Evolutionary conservation across 768 basidiomycete genomes (phyloP).

Genomic region (Rhizopogon salebrosus): DNA sequence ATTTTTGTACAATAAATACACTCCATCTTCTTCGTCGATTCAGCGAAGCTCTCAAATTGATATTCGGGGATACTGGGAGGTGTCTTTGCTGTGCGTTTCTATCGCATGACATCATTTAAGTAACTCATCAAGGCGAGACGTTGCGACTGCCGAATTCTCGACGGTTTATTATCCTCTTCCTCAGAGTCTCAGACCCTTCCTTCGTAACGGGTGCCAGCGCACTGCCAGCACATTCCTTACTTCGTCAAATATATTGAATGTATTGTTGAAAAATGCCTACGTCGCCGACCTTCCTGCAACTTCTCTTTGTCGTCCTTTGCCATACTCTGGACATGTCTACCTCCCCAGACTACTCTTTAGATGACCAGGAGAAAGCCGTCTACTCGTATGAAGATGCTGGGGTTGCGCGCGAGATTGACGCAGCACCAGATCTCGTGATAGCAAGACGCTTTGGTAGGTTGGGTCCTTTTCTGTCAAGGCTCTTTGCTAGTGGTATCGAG

Average conservation of each 20-base stretch:
- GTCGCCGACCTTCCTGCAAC: neutral
- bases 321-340: neutral
- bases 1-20: neutral
- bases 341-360: neutral
- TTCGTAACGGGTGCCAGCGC: neutral
- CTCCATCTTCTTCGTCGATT: neutral
- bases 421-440: constrained; percentile 23
- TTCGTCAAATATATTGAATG: neutral
- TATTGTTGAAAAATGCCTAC: neutral
- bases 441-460: constrained; percentile 24
- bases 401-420: constrained; percentile 12
- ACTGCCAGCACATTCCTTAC: neutral
- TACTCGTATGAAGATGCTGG: neutral
- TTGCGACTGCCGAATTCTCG: neutral
- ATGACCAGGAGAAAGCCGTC: constrained; percentile 17
- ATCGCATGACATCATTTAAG: neutral
- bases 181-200: neutral
- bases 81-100: neutral
- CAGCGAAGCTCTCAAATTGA: neutral
- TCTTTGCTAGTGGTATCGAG: constrained; percentile 47
- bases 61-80: neutral
- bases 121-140: neutral
- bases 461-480: constrained; percentile 28
- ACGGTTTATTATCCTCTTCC: neutral
- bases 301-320: neutral